A percentile compares a stretch with the other conserved stretches of the same genome.
phyloP scores from a whole-genome alignment of 345 rosid genomes.

The Rhizophora mangle region DNA sequence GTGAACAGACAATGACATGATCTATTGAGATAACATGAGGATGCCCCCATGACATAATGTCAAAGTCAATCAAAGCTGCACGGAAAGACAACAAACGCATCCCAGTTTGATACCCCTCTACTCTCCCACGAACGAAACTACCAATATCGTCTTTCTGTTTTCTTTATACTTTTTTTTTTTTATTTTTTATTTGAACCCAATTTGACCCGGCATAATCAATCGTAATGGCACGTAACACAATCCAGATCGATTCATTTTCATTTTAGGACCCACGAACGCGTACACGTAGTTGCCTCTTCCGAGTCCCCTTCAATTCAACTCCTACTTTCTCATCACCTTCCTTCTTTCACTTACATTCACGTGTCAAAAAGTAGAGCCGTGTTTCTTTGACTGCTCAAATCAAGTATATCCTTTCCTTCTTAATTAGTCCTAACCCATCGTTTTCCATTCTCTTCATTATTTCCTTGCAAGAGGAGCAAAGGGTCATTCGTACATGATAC shows the following conservation, averaged over 20 bases:
- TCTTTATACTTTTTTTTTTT: neutral
- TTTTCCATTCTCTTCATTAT: no score
- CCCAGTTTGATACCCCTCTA: slow-evolving; percentile 6
- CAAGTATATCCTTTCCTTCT: no score
- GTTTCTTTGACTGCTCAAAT: slow-evolving; percentile 8
- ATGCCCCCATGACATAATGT: no score
- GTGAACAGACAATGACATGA: no score
- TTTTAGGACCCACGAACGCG: no score
- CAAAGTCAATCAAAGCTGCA: slow-evolving; percentile 11
- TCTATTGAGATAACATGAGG: no score
- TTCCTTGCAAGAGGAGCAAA: no score
- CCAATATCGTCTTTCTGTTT: neutral
- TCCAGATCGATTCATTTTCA: no score
- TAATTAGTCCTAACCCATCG: no score
- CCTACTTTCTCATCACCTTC: slow-evolving; percentile 5
- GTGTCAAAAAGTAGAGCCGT: slow-evolving; percentile 63
- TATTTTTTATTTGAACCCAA: slow-evolving; percentile 9
- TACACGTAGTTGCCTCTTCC: slow-evolving; percentile 21
- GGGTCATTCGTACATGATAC: neutral
- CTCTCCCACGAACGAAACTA: slow-evolving; percentile 19
- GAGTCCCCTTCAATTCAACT: slow-evolving; percentile 38
- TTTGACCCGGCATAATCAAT: slow-evolving; percentile 11
- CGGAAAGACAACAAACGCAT: slow-evolving; percentile 44
- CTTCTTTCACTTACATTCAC: slow-evolving; percentile 11
- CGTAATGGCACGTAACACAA: no score